Conservation (phyloP, 306 rosid genomes). For the Mucuna pruriens region DNA sequence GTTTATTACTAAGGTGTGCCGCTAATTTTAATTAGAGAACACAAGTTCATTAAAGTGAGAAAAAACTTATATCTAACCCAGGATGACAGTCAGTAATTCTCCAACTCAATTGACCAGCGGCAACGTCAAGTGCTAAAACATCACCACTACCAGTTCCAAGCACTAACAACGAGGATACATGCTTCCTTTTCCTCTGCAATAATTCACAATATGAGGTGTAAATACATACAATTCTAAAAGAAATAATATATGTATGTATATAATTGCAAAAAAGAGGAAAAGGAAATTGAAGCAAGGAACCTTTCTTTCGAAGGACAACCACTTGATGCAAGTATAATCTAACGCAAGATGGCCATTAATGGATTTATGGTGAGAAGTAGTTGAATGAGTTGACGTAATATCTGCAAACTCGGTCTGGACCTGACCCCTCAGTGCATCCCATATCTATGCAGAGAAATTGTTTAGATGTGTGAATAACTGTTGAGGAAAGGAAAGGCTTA, state of each 20-base stretch:
- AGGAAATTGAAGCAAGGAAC: slow-evolving; percentile 40
- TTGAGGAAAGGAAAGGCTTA: background rate
- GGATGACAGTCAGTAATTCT: slow-evolving; percentile 83
- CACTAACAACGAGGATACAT: slow-evolving; percentile 64
- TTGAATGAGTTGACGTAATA: slow-evolving; percentile 56
- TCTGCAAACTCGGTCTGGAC: slow-evolving; percentile 89
- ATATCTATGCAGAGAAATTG: slow-evolving; percentile 57
- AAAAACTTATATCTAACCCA: slow-evolving; percentile 58
- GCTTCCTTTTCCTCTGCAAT: slow-evolving; percentile 82
- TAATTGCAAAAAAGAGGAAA: background rate
- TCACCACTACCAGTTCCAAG: slow-evolving; percentile 96
- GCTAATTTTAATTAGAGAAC: background rate
- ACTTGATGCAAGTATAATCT: slow-evolving; percentile 94
- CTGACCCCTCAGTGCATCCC: slow-evolving; percentile 89
- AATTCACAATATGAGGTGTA: slow-evolving; percentile 23
- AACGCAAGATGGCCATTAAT: slow-evolving; percentile 87
- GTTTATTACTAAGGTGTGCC: background rate
- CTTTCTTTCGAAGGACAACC: slow-evolving; percentile 79
- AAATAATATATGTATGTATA: background rate
- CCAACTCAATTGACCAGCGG: slow-evolving; percentile 88
- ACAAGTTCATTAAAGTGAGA: background rate
- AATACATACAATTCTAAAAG: background rate
- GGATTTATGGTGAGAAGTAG: slow-evolving; percentile 51
- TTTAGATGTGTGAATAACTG: background rate
- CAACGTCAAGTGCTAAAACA: slow-evolving; percentile 78